Evolutionary conservation across 2,329 filamentous ascomycete species (phyloP).

Genomic region (Fusarium sp.): DNA sequence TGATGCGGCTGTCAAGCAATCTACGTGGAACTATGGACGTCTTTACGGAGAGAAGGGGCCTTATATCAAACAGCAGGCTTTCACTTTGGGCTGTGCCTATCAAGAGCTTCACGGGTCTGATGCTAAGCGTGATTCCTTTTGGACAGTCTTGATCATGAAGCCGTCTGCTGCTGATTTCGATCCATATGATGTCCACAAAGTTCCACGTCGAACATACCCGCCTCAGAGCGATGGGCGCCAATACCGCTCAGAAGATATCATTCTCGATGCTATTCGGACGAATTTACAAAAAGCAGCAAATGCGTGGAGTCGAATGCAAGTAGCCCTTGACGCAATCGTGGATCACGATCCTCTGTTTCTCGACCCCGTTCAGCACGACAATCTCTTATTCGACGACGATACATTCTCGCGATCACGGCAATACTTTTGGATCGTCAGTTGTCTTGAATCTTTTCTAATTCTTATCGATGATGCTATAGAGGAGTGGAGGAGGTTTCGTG

Average conservation of each 20-base stretch:
- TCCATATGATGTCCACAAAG: background rate
- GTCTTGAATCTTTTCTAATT: background rate
- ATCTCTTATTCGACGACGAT: slow-evolving; percentile 2
- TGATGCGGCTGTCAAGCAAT: background rate
- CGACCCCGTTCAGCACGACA: background rate
- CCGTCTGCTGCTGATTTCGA: background rate
- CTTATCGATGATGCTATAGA: background rate
- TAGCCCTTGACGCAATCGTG: background rate
- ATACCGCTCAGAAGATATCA: background rate
- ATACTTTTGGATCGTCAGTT: slow-evolving; percentile 4
- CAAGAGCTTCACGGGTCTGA: background rate
- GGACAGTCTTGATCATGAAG: background rate
- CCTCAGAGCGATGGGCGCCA: background rate
- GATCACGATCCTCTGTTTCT: background rate
- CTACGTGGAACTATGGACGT: background rate
- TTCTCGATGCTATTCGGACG: background rate
- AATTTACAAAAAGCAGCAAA: background rate
- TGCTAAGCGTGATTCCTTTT: background rate
- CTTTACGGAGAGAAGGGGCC: background rate
- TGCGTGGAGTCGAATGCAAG: background rate
- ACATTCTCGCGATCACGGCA: background rate
- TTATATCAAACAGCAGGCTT: background rate
- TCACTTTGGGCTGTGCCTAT: background rate
- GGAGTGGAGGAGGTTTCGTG: background rate
- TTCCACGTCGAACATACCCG: background rate